Evolutionary conservation across 129 eudicot genomes (phyloP).

Genomic region (Centaurea solstitialis): DNA sequence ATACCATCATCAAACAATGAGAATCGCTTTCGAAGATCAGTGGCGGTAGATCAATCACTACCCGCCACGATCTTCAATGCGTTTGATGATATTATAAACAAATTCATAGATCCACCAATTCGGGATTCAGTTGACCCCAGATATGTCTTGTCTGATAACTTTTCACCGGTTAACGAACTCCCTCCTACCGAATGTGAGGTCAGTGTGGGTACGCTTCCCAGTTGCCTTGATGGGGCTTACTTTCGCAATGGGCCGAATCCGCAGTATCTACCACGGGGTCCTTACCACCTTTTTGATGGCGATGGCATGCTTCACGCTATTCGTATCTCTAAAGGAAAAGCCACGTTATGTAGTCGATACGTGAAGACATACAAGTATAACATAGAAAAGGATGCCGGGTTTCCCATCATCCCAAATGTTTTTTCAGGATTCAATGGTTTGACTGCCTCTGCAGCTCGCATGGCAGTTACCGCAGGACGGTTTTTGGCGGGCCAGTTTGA

Average conservation of each 20-base stretch:
- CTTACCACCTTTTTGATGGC: slow-evolving; percentile 81
- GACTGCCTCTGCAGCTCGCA: slow-evolving; percentile 29
- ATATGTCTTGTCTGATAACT: slow-evolving; percentile 35
- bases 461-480: slow-evolving; percentile 21
- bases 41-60: slow-evolving; percentile 32
- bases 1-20: background rate
- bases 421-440: slow-evolving; percentile 50
- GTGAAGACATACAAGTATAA: slow-evolving; percentile 63
- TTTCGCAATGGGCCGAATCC: slow-evolving; percentile 90
- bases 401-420: slow-evolving; percentile 50
- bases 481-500: slow-evolving; percentile 23
- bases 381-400: slow-evolving; percentile 44
- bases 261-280: slow-evolving; percentile 74
- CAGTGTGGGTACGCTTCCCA: slow-evolving; percentile 31
- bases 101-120: slow-evolving; percentile 36
- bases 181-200: slow-evolving; percentile 36
- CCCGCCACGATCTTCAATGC: slow-evolving; percentile 40
- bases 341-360: slow-evolving; percentile 72
- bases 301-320: slow-evolving; percentile 84
- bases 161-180: slow-evolving; percentile 40
- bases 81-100: slow-evolving; percentile 38
- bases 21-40: slow-evolving; percentile 15
- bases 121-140: slow-evolving; percentile 37
- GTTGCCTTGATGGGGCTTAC: slow-evolving; percentile 65
- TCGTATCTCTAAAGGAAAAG: slow-evolving; percentile 48